Evolutionary conservation across 225 moss, liverwort and hornwort species (phyloP), one percentile per base, ranked within the genome.

Genomic region (Anthoceros angustus): DNA sequence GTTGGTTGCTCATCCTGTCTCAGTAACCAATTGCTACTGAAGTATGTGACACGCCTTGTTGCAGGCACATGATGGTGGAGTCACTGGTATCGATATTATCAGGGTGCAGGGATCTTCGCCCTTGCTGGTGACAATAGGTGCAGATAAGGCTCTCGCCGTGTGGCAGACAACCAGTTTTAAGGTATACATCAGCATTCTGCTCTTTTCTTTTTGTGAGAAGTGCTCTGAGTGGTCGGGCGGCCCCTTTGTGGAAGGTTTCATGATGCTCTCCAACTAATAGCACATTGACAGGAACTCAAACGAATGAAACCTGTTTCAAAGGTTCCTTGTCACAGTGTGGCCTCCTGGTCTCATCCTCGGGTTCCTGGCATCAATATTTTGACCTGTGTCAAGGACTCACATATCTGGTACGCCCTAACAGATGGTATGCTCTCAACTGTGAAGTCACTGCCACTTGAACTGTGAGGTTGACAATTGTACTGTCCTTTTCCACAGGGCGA

Each of bases 11-110:
- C n/a, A n/a, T n/a, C n/a, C n/a, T n/a, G n/a, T n/a, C n/a, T n/a
- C 23, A 25, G 15, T 18, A 12, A 50, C 12, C 11, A 32, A 25
- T 16, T 39, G 24, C 15, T 24, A 55, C 48, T 7, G 2, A 46
- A 38, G 61, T 61, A 21, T 10, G 15, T 62, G 70, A 61, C 46
- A 48, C 68, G 0, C 2, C 62, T 63, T 74, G 45, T 66, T 79
- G 75, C 92, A 98, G 95, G 95, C 85, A 60, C 95, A 98, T 77
- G 92, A 98, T 72, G 91, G 88, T 75, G 95, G 92, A 61, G 92
- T 98, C 42, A 75, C 76, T 72, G 92, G 86, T n/a, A 71, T 98
- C 48, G 95, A 98, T 67, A 66, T 92, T 69, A 78, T 86, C 67
- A 85, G 92, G 77, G 82, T 84, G 74, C 85, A 86, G 68, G 91